Evolutionary conservation across 129 eudicot genomes (phyloP).

Genomic region (Cynara cardunculus): DNA sequence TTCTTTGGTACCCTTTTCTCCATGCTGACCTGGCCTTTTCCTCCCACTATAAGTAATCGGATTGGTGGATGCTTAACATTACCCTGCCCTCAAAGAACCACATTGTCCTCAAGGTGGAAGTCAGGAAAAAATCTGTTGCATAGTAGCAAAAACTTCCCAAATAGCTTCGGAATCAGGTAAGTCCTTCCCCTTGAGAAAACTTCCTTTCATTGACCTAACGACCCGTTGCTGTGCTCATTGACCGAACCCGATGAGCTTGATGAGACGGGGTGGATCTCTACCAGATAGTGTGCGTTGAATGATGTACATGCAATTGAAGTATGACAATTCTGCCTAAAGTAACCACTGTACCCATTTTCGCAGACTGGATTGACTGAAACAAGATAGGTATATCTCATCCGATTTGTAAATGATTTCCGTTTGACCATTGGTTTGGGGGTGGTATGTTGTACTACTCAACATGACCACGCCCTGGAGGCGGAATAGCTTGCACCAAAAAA

Average conservation of each 20-base stretch:
- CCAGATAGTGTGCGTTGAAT: neutral
- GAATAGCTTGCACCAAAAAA: neutral
- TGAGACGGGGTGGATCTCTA: neutral
- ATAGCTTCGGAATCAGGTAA: neutral
- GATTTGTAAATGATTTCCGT: neutral
- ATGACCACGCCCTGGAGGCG: neutral
- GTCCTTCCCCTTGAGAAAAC: neutral
- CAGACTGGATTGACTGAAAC: neutral
- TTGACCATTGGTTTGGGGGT: neutral
- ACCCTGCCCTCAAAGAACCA: neutral
- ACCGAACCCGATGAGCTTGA: neutral
- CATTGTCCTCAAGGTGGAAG: neutral
- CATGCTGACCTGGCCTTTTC: no score
- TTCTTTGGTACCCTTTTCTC: no score
- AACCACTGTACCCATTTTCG: neutral
- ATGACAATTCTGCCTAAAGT: conserved; percentile 2
- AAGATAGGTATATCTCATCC: neutral
- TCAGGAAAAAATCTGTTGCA: neutral
- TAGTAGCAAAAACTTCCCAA: neutral
- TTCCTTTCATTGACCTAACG: neutral
- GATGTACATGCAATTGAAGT: neutral
- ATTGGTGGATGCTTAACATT: neutral
- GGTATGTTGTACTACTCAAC: neutral
- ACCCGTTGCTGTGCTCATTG: neutral
- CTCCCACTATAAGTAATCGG: no score